Evolutionary conservation across 2,329 filamentous ascomycete genomes (phyloP).

Genomic region (Talaromyces sp.): DNA sequence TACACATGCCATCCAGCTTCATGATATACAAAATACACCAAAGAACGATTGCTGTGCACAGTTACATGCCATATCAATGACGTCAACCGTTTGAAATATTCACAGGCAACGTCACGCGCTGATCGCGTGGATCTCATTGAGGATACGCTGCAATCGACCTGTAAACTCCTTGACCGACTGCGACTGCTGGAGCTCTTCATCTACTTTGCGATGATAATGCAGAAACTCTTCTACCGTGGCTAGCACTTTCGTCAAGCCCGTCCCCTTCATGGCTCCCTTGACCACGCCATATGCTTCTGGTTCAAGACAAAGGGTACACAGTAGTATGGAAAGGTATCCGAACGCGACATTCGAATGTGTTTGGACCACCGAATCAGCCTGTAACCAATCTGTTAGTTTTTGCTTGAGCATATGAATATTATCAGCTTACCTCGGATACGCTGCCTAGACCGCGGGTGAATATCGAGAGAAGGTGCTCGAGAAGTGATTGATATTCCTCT

Average conservation of each 20-base stretch:
- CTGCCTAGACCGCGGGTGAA: conserved; percentile 67
- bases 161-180: conserved; percentile 53
- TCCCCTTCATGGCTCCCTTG: conserved; percentile 42
- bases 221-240: conserved; percentile 62
- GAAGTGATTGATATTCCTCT: conserved; percentile 41
- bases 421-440: conserved; percentile 62
- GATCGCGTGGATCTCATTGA: conserved; percentile 42
- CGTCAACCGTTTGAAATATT: neutral
- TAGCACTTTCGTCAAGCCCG: conserved; percentile 51
- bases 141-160: conserved; percentile 52
- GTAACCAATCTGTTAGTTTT: neutral
- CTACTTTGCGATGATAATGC: conserved; percentile 57
- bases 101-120: neutral
- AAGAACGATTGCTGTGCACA: neutral
- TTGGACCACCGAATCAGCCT: conserved; percentile 61
- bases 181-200: conserved; percentile 42
- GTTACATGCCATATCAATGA: neutral
- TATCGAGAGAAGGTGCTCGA: conserved; percentile 60
- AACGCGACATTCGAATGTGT: conserved; percentile 76
- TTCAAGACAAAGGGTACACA: conserved; percentile 74
- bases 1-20: neutral
- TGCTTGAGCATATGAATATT: neutral
- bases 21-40: neutral
- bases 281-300: conserved; percentile 43
- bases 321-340: conserved; percentile 78